Evolutionary conservation across 2,329 filamentous ascomycete species (phyloP), one percentile per base, ranked within the genome.

Genomic region (Cladosporium colombiae): DNA sequence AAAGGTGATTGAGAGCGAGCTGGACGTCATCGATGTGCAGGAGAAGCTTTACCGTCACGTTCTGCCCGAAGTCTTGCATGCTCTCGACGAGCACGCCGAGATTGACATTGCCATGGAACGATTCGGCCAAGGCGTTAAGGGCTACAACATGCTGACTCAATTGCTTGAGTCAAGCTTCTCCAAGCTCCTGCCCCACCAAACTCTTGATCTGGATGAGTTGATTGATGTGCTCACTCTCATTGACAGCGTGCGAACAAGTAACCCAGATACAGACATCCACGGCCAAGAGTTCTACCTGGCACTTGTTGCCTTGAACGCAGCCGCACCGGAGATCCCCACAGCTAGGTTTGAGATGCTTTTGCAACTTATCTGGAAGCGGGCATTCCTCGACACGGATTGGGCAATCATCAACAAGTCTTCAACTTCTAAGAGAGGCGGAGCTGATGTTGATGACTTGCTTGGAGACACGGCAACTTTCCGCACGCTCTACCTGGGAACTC

Each of bases 371-470:
- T 99, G 95, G 95, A 90, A 95, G 74, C 88, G 95, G 63, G 89
- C 92, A 68, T 91, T 91, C 73, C 85, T 94, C 70, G 87, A 89
- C 59, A 93, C 97, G 76, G 87, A 97, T 74, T 99, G 95, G 95
- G 81, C 85, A 29, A 83, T 81, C 66, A 85, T 96, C 74, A 94
- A 95, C 74, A 88, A 91, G 70, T 94, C 91, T 0, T 87, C 89
- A 57, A 83, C 89, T 66, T 55, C 61, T 23, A 63, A 63, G 50
- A 70, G 91, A 74, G 87, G 88, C 65, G 93, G 96, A 73, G 79
- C 81, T 3, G 85, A 91, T 68, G 85, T 92, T 31, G 82, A 88
- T 62, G 82, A 85, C 31, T 81, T 86, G 21, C 78, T 96, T 16
- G 69, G 72, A 16, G 64, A 72, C 25, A 77, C 75, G 1, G 69